These are phyloP conservation scores for Solanum hybrid DNA, from an alignment of 305 asterid species.

Conservation along the genomic window DNA sequence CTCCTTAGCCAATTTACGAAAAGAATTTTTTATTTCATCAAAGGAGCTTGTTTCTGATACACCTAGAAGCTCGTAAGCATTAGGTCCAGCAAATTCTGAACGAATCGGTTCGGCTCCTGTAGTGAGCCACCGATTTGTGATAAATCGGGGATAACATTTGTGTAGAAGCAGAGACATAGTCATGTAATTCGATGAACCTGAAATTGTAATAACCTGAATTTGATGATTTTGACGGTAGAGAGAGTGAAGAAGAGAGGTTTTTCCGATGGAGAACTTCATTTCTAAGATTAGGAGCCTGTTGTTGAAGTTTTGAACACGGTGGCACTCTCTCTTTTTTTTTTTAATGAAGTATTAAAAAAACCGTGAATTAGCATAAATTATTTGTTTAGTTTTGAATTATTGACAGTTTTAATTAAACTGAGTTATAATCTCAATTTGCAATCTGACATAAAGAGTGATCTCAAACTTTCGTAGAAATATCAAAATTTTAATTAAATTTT, in stretches of 20 bases:
- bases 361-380: too few species aligned
- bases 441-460: too few species aligned
- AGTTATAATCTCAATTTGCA: too few species aligned
- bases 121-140: constrained; percentile 39
- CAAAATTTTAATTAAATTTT: too few species aligned
- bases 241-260: not conserved
- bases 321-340: not conserved
- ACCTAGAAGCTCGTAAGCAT: constrained; percentile 67
- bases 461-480: too few species aligned
- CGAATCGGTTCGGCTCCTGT: constrained; percentile 36
- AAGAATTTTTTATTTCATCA: constrained; percentile 68
- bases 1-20: constrained; percentile 73
- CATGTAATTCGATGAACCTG: not conserved
- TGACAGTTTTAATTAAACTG: too few species aligned
- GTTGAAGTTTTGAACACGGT: not conserved
- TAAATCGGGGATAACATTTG: constrained; percentile 5
- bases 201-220: not conserved
- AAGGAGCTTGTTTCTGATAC: constrained; percentile 57
- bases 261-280: not conserved
- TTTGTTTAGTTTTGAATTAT: too few species aligned
- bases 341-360: not conserved
- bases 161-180: not conserved
- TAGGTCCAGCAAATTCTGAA: constrained; percentile 49
- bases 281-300: not conserved
- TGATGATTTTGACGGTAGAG: not conserved